phyloP scores from a whole-genome alignment of 1,284 basidiomycete genomes.

The Gastroboletus turbinatus region DNA sequence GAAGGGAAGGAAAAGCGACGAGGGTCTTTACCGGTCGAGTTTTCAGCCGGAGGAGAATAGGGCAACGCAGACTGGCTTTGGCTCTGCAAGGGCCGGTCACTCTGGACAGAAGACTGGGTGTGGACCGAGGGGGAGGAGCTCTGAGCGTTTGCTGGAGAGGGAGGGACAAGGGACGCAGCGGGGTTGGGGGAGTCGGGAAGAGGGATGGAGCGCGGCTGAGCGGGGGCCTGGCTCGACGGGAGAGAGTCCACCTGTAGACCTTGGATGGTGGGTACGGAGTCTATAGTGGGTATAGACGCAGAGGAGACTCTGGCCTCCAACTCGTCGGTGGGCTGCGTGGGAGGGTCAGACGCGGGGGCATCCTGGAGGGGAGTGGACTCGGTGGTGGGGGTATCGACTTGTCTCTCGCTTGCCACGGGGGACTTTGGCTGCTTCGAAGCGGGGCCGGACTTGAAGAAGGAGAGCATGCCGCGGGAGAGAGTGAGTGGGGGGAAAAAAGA shows the following conservation, averaged over 20 bases:
- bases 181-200: constrained; percentile 22
- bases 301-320: constrained; percentile 15
- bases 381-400: not conserved
- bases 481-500: not conserved
- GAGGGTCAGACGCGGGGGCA: not conserved
- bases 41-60: constrained; percentile 16
- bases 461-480: constrained; percentile 20
- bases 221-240: not conserved
- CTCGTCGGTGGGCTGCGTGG: not conserved
- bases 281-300: constrained; percentile 28
- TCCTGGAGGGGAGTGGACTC: constrained; percentile 3
- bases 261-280: constrained; percentile 30
- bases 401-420: constrained; percentile 14
- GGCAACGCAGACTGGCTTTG: constrained; percentile 32
- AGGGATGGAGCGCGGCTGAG: constrained; percentile 3
- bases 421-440: constrained; percentile 18
- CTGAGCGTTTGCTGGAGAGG: constrained; percentile 10
- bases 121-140: constrained; percentile 13
- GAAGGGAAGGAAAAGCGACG: constrained; percentile 42
- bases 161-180: constrained; percentile 24
- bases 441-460: constrained; percentile 27
- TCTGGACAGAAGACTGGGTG: constrained; percentile 20
- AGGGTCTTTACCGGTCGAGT: constrained; percentile 22
- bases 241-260: constrained; percentile 7
- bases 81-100: constrained; percentile 20